Conservation (phyloP, 768 basidiomycete species). For the Pleurotus eryngii region DNA sequence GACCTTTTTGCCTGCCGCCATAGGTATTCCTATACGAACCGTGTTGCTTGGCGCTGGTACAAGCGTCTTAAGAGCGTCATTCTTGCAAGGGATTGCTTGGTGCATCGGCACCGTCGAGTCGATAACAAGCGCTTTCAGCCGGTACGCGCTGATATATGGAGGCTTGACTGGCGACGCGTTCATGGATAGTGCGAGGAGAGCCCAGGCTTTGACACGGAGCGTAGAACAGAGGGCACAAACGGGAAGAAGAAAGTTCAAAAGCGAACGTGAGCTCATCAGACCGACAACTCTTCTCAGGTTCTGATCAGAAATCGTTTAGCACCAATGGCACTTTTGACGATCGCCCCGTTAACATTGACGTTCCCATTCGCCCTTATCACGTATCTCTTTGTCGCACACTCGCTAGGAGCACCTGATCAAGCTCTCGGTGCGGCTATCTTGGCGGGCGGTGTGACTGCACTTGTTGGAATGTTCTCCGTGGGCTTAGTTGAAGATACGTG, state of each 20-base stretch:
- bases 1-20: conserved; percentile 1
- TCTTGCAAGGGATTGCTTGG: conserved; percentile 42
- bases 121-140: conserved; percentile 55
- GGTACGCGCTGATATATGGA: conserved; percentile 63
- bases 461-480: conserved; percentile 81
- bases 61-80: conserved; percentile 27
- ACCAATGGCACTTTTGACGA: conserved; percentile 69
- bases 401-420: conserved; percentile 62
- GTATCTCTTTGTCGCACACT: conserved; percentile 88
- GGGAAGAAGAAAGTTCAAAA: conserved; percentile 46
- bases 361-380: conserved; percentile 79
- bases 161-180: conserved; percentile 76
- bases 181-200: conserved; percentile 50
- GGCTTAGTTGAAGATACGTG: conserved; percentile 72
- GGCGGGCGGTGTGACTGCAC: conserved; percentile 74
- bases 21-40: conserved; percentile 1
- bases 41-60: conserved; percentile 3
- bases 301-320: conserved; percentile 29
- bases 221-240: conserved; percentile 28
- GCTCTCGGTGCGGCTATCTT: conserved; percentile 75
- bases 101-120: conserved; percentile 47
- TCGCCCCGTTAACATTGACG: conserved; percentile 75
- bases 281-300: neutral
- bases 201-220: conserved; percentile 39
- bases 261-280: conserved; percentile 48